A percentile compares a stretch with the other conserved stretches of the same genome.
phyloP scores from a whole-genome alignment of 768 basidiomycete genomes.

The Rhizopogon rudus region DNA sequence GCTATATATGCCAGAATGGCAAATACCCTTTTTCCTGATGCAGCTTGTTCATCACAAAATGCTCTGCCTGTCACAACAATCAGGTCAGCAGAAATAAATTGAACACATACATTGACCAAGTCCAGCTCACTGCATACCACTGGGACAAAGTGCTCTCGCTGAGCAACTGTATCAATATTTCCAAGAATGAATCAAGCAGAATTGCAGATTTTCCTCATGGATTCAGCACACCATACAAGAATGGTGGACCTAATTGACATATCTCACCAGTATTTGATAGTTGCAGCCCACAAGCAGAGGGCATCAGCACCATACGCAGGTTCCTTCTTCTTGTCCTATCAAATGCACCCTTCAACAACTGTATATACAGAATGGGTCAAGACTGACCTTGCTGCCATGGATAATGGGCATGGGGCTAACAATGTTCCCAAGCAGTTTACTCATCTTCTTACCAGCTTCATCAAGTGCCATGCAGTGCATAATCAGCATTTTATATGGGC shows the following conservation, averaged over 20 bases:
- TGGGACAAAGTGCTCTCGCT: not conserved
- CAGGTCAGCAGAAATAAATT: too few species aligned
- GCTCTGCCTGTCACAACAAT: too few species aligned
- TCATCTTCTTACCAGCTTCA: constrained; percentile 88
- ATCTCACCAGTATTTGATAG: constrained; percentile 86
- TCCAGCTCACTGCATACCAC: constrained; percentile 43
- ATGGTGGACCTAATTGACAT: constrained; percentile 79
- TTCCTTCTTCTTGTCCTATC: constrained; percentile 60
- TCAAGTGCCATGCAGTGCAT: constrained; percentile 98
- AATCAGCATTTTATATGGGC: constrained; percentile 75
- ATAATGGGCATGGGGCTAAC: constrained; percentile 80
- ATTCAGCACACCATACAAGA: constrained; percentile 70
- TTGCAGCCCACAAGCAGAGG: constrained; percentile 87
- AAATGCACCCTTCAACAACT: constrained; percentile 1
- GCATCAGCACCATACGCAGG: constrained; percentile 85
- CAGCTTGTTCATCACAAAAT: too few species aligned
- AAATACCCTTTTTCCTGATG: too few species aligned
- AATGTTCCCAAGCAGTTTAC: constrained; percentile 93
- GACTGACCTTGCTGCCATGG: constrained; percentile 65
- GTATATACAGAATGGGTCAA: not conserved
- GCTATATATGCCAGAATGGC: too few species aligned
- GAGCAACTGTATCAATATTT: constrained; percentile 45
- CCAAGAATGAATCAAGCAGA: constrained; percentile 84
- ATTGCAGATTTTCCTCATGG: constrained; percentile 80
- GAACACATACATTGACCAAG: constrained; percentile 43